Conservation (phyloP, 129 eudicot genomes). For the Flaveria ramosissima region DNA sequence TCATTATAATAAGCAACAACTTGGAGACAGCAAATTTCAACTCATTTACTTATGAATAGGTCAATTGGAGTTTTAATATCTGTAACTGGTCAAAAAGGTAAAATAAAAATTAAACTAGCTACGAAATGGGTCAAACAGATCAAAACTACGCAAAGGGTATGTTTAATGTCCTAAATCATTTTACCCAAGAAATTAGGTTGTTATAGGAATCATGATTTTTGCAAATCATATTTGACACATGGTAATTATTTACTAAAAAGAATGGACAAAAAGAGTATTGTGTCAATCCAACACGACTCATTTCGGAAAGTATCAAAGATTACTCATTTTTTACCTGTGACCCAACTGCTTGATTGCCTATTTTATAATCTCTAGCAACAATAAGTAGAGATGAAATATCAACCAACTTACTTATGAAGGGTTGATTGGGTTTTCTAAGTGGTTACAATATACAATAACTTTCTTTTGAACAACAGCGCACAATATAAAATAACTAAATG, state of each 20-base stretch:
- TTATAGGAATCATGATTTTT: background rate
- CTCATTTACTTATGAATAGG: constrained; percentile 5
- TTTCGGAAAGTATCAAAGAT: background rate
- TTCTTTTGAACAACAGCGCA: background rate
- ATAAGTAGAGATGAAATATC: background rate
- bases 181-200: background rate
- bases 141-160: background rate
- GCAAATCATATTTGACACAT: background rate
- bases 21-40: constrained; percentile 3
- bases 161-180: background rate
- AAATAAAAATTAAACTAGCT: background rate
- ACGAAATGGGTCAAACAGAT: background rate
- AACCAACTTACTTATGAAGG: background rate
- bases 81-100: background rate
- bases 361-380: background rate
- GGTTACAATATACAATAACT: background rate
- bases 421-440: background rate
- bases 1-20: constrained; percentile 22
- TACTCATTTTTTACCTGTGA: background rate
- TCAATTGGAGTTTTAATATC: background rate
- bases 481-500: background rate
- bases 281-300: background rate
- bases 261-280: background rate
- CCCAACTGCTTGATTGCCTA: background rate
- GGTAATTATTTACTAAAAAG: background rate